These are phyloP conservation scores for Fusarium neocosmosporiellum DNA, from an alignment of 2,329 filamentous ascomycete genomes.

Conservation along the genomic window DNA sequence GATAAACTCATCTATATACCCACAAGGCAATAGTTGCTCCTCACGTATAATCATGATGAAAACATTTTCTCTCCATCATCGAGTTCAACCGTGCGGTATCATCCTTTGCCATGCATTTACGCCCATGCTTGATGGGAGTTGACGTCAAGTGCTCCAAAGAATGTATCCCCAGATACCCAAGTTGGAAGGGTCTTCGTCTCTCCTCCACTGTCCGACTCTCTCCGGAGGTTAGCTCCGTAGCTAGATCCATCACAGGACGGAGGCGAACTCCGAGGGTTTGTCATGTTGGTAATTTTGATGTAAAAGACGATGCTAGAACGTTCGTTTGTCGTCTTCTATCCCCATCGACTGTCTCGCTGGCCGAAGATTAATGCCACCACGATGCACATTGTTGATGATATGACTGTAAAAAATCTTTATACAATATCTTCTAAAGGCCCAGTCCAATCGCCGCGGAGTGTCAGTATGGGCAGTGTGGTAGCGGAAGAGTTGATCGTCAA, in stretches of 20 bases:
- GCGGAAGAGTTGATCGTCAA: background rate
- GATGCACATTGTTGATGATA: background rate
- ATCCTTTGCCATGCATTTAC: slow-evolving; percentile 3
- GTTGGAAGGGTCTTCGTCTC: background rate
- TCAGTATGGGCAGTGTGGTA: background rate
- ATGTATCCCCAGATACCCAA: background rate
- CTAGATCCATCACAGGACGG: background rate
- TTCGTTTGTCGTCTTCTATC: background rate
- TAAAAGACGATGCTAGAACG: background rate
- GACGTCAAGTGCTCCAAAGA: slow-evolving; percentile 27
- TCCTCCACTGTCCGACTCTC: background rate
- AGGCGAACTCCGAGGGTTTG: background rate
- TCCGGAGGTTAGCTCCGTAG: slow-evolving; percentile 28
- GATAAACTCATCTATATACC: background rate
- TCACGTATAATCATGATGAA: slow-evolving; percentile 7
- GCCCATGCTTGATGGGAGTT: slow-evolving; percentile 13
- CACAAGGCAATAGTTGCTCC: background rate
- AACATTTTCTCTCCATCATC: background rate
- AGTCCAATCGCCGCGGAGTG: background rate
- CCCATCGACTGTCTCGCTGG: background rate
- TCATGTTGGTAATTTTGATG: background rate
- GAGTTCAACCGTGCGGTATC: background rate
- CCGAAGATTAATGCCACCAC: background rate
- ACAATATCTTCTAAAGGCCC: background rate
- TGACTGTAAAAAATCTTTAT: too few species aligned